phyloP scores from a whole-genome alignment of 208 protist species.

The Acanthamoeba rhysodes region DNA sequence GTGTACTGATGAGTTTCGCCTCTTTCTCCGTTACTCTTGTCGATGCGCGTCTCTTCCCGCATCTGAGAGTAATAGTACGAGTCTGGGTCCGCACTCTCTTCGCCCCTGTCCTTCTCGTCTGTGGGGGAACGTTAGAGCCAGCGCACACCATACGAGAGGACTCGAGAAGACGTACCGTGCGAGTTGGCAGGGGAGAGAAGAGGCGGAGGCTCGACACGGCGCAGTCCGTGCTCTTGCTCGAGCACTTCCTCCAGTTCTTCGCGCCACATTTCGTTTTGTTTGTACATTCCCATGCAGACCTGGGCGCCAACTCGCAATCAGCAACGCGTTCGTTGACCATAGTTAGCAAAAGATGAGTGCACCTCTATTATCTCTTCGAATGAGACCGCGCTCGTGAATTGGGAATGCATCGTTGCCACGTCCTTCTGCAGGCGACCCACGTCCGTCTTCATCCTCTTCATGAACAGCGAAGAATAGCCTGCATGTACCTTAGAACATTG shows the following conservation, averaged over 20 bases:
- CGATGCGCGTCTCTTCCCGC: neutral
- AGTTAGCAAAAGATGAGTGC: neutral
- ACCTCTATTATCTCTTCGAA: constrained; percentile 13
- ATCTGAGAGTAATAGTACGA: neutral
- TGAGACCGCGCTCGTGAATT: neutral
- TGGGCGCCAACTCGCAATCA: neutral
- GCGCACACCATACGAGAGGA: neutral
- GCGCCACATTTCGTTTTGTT: constrained; percentile 34
- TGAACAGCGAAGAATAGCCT: constrained; percentile 21
- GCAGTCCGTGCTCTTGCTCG: constrained; percentile 13
- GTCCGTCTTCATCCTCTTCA: constrained; percentile 13
- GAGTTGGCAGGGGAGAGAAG: constrained; percentile 13
- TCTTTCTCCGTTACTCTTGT: neutral
- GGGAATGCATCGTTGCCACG: constrained; percentile 4
- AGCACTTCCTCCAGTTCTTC: constrained; percentile 36
- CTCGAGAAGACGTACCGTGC: neutral
- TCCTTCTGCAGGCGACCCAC: constrained; percentile 12
- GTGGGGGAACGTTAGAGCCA: neutral
- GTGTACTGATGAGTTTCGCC: neutral
- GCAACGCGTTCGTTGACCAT: neutral
- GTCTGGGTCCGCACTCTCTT: constrained; percentile 28
- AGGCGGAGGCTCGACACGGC: neutral
- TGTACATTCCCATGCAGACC: constrained; percentile 18
- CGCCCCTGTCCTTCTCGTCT: neutral
- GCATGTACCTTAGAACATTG: neutral